These are phyloP conservation scores for Globisporangium cederbergense DNA, from an alignment of 352 stramenopile species.

Conservation along the genomic window DNA sequence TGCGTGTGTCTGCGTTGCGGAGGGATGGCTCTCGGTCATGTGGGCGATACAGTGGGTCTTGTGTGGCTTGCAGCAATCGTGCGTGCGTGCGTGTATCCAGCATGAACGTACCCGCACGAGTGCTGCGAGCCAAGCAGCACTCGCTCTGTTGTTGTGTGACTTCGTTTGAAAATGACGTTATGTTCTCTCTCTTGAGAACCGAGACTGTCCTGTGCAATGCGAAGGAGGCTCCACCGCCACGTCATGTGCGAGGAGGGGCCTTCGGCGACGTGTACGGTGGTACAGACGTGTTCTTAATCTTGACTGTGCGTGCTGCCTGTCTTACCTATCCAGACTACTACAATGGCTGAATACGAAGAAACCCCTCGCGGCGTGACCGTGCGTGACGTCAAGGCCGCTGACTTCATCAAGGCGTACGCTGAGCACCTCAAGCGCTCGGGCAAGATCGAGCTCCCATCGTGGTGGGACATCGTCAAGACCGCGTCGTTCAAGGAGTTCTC, in stretches of 20 bases:
- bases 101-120: not conserved
- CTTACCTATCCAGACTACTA: conserved; percentile 52
- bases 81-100: too few species aligned
- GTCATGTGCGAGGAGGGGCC: conserved; percentile 26
- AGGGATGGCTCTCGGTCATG: not conserved
- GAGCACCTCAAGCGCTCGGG: conserved; percentile 99
- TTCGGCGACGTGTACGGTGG: conserved; percentile 59
- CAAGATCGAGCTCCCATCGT: conserved; percentile 98
- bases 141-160: conserved; percentile 19
- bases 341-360: conserved; percentile 86
- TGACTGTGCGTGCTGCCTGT: conserved; percentile 18
- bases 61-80: not conserved
- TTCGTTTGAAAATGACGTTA: conserved; percentile 46
- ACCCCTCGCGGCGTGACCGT: conserved; percentile 93
- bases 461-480: conserved; percentile 98
- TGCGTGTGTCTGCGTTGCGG: conserved; percentile 1
- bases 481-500: conserved; percentile 97
- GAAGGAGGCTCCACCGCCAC: conserved; percentile 21
- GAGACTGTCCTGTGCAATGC: conserved; percentile 87
- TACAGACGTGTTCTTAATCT: conserved; percentile 91
- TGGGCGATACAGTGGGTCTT: not conserved
- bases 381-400: conserved; percentile 93
- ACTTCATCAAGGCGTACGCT: conserved; percentile 98
- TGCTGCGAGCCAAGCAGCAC: not conserved
- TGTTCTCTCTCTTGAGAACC: conserved; percentile 81